phyloP scores from a whole-genome alignment of 352 stramenopile species.

The Globisporangium irregulare region DNA sequence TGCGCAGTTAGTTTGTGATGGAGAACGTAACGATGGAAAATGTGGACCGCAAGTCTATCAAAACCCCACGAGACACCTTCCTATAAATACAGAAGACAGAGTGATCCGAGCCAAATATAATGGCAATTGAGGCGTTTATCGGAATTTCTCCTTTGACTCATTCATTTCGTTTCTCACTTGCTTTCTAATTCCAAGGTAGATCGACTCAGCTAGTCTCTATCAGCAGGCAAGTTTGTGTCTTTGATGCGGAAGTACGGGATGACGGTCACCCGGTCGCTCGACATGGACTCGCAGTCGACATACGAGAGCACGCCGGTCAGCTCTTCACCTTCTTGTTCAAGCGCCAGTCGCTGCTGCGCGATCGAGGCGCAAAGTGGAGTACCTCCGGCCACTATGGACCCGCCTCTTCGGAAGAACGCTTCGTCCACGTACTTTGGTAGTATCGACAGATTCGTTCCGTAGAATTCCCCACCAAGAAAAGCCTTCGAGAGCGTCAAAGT shows the following conservation, averaged over 20 bases:
- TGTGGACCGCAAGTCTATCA: not conserved
- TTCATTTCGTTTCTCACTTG: not conserved
- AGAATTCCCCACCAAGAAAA: conserved; percentile 3
- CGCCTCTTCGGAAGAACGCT: conserved; percentile 12
- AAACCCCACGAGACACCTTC: not conserved
- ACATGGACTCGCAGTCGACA: conserved; percentile 1
- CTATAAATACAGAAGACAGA: not conserved
- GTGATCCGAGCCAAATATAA: not conserved
- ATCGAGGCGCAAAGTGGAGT: conserved; percentile 5
- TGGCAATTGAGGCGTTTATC: not conserved
- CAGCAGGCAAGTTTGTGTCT: conserved; percentile 1
- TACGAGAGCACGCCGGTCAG: not conserved
- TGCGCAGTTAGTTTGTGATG: not conserved
- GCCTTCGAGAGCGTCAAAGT: conserved; percentile 4
- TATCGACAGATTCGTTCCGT: not conserved
- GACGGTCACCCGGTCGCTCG: not conserved
- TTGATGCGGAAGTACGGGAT: conserved; percentile 10
- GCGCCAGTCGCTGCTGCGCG: not conserved
- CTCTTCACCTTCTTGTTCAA: not conserved
- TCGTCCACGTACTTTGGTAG: conserved; percentile 16
- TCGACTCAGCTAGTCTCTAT: not conserved
- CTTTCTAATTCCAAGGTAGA: not conserved
- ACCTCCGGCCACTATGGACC: not conserved
- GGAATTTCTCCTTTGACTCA: not conserved
- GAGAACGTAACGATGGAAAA: not conserved